Conservation (phyloP, 805 yeast genomes). For the Cyberlindnera meyerae region DNA sequence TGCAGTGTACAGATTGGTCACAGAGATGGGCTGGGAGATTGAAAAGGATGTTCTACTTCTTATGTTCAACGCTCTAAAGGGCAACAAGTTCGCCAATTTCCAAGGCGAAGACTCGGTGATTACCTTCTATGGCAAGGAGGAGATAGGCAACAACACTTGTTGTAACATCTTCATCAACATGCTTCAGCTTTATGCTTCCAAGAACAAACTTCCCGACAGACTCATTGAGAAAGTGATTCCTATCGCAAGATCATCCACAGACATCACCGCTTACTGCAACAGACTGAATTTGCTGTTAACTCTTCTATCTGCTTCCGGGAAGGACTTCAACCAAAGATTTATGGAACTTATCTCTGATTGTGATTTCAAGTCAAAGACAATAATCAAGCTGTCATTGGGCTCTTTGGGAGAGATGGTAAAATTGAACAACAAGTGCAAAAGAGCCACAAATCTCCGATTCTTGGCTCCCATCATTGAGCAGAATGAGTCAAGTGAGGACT, state of each 20-base stretch:
- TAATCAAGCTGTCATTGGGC: constrained; percentile 6
- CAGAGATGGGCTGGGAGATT: too few relatives aligned
- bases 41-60: too few relatives aligned
- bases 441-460: constrained; percentile 4
- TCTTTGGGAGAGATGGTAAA: constrained; percentile 8
- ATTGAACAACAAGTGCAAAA: constrained; percentile 8
- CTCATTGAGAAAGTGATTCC: constrained; percentile 22
- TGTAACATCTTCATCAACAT: constrained; percentile 18
- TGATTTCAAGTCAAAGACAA: constrained; percentile 4
- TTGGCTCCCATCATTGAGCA: constrained; percentile 4
- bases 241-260: constrained; percentile 15
- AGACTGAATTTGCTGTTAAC: constrained; percentile 20
- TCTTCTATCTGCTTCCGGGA: constrained; percentile 12
- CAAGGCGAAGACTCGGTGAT: constrained; percentile 11
- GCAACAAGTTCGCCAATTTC: constrained; percentile 19
- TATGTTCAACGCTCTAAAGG: constrained; percentile 16
- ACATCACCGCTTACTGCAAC: constrained; percentile 17
- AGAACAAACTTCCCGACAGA: constrained; percentile 8
- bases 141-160: constrained; percentile 12
- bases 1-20: constrained; percentile 7
- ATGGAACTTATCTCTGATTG: constrained; percentile 11
- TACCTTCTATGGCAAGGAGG: constrained; percentile 5
- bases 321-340: constrained; percentile 16
- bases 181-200: constrained; percentile 7
- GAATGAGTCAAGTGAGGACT: constrained; percentile 1